Base-by-base conservation (phyloP, 805 yeast species). In the Saccharomycopsis guyanensis region DNA sequence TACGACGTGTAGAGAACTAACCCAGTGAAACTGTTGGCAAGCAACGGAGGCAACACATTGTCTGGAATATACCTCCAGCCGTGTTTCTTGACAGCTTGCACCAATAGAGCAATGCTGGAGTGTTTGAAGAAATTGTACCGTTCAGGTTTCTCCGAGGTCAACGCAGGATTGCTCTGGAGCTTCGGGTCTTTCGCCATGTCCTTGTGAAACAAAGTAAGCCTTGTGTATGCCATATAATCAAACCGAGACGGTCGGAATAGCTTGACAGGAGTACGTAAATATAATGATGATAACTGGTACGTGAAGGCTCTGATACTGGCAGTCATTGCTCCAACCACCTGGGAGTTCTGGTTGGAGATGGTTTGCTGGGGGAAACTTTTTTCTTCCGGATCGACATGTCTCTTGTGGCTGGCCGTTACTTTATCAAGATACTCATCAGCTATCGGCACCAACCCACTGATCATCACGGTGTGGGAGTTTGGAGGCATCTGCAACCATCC, bases 11-110 rank as follows among this genome's bases (percentile, higher is more conserved):
- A 91, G 13, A 91, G 67, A 1, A 88, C 84, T 6, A 86, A 65
- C 1, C 97, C 97, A 1, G 94, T 81, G n/a, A 83, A 82, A 13
- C 95, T 83, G 59, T 91, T 91, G 13, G 94, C 95, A 1, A 89
- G 51, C 38, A 91, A 64, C 1, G 97, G 97, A 2, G 97, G 97
- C 19, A 89, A 62, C 1, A 88, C 80, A 42, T 65, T 57, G 31
- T 86, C 85, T 0, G 96, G 96, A 12, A 91, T 77, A 53, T 86
- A 85, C 46, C 72, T 68, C 95, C 96, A 86, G 2, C 97, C 97
- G 56, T 82, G 85, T 47, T 74, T 72, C 52, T 72, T 76, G 27
- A 87, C 68, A 0, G 95, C 94, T 45, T 75, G 75, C 39, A 77
- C 68, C 25, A 91, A 62, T 56, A 89, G 69, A 4, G 89, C 96